Percentiles rank a stretch among this genome's conserved stretches.
Evolutionary conservation across 805 yeast species (phyloP).

Genomic region (Metschnikowia reukaufii): DNA sequence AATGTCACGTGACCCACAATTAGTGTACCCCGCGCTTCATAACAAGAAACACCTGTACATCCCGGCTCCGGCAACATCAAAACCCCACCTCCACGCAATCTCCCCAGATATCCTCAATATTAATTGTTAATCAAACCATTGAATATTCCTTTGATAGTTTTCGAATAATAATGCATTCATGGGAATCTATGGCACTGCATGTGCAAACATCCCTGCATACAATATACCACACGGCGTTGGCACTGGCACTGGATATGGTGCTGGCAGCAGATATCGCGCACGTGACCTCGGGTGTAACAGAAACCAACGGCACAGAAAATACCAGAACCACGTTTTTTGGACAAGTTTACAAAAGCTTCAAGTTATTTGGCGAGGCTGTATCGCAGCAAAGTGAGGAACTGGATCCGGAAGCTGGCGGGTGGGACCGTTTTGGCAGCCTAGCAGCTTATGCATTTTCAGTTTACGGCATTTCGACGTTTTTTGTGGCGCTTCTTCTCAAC

Average conservation of each 20-base stretch:
- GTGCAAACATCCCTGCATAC: too few relatives aligned
- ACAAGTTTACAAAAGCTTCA: background rate
- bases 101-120: too few relatives aligned
- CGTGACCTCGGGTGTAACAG: background rate
- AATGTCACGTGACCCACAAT: too few relatives aligned
- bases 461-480: conserved; percentile 39
- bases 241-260: background rate
- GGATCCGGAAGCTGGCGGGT: conserved; percentile 9
- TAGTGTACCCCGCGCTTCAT: too few relatives aligned
- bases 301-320: background rate
- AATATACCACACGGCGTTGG: too few relatives aligned
- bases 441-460: conserved; percentile 36
- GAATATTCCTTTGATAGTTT: too few relatives aligned
- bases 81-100: too few relatives aligned
- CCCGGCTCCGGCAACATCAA: too few relatives aligned
- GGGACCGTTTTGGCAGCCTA: conserved; percentile 21
- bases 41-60: too few relatives aligned
- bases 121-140: too few relatives aligned
- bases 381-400: conserved; percentile 14
- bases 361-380: conserved; percentile 16
- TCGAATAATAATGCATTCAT: too few relatives aligned
- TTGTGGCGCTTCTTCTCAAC: conserved; percentile 40
- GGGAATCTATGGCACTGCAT: too few relatives aligned
- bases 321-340: background rate
- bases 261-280: background rate